phyloP scores from a whole-genome alignment of 805 yeast species.

The Crinitomyces ghanaensis region DNA sequence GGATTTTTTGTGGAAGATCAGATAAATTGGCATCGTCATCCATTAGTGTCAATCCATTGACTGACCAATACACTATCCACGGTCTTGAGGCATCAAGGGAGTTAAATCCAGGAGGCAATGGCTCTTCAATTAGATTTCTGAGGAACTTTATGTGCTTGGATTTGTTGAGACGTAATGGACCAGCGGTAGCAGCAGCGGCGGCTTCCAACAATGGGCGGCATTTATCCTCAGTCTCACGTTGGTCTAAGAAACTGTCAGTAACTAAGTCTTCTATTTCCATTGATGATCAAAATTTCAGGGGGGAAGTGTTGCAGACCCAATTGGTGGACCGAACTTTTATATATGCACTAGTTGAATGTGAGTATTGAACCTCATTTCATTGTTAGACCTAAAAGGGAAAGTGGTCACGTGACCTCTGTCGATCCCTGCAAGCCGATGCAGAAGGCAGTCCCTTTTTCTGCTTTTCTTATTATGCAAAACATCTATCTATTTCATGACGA shows the following conservation, averaged over 20 bases:
- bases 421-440: background rate
- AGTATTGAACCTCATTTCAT: too few species aligned
- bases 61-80: constrained; percentile 82
- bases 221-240: constrained; percentile 1
- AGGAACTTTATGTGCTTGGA: constrained; percentile 36
- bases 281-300: too few species aligned
- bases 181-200: background rate
- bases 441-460: background rate
- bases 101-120: constrained; percentile 40
- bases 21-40: constrained; percentile 26
- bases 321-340: too few species aligned
- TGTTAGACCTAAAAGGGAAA: too few species aligned
- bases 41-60: constrained; percentile 41
- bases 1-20: constrained; percentile 17
- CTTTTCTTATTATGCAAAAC: background rate
- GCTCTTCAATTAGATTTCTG: constrained; percentile 26
- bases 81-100: constrained; percentile 81
- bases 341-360: too few species aligned
- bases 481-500: background rate
- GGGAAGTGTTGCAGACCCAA: too few species aligned
- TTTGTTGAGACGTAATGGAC: background rate
- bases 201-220: constrained; percentile 3
- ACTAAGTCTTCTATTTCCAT: too few species aligned
- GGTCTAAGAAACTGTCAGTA: constrained; percentile 4
- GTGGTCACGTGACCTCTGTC: too few species aligned